A percentile compares a stretch with the other conserved stretches of the same genome.
Evolutionary conservation across 352 stramenopile genomes (phyloP).

Genomic region (Phytophthora colocasiae): DNA sequence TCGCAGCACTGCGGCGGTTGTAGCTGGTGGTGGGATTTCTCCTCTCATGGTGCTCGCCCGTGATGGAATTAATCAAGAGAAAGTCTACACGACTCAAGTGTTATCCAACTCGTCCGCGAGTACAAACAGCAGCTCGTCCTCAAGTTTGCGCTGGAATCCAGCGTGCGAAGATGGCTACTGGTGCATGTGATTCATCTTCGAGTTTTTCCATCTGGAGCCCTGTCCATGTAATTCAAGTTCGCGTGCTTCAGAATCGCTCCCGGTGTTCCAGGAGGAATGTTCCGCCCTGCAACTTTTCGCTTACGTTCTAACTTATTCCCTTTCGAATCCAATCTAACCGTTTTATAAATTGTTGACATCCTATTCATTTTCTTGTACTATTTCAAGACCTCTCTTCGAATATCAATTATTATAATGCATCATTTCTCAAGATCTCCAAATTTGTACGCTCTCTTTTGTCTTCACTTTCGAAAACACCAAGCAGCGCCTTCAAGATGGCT

Average conservation of each 20-base stretch:
- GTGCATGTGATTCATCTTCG: not conserved
- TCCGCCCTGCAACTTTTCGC: constrained; percentile 17
- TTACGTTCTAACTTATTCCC: not conserved
- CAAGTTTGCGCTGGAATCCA: not conserved
- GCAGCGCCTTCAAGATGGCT: constrained; percentile 15
- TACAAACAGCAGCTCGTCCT: not conserved
- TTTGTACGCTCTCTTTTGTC: too few relatives aligned
- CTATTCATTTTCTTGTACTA: too few relatives aligned
- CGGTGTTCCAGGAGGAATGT: constrained; percentile 1
- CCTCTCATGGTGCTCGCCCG: constrained; percentile 2
- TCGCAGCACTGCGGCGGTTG: not conserved
- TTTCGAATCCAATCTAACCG: too few relatives aligned
- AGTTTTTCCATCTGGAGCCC: constrained; percentile 1
- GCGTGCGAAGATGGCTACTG: not conserved
- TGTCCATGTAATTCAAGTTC: constrained; percentile 6
- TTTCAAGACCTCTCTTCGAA: too few relatives aligned
- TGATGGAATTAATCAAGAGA: not conserved
- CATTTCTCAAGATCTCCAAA: not conserved
- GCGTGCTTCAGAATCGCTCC: constrained; percentile 3
- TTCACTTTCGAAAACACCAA: constrained; percentile 10
- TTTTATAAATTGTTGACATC: too few relatives aligned
- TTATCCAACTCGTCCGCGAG: constrained; percentile 5
- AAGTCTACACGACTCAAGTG: not conserved
- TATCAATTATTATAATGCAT: not conserved
- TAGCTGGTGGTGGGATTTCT: constrained; percentile 2